Base-by-base conservation (phyloP, 2,329 filamentous ascomycete genomes). In the Ramularia endophylla region DNA sequence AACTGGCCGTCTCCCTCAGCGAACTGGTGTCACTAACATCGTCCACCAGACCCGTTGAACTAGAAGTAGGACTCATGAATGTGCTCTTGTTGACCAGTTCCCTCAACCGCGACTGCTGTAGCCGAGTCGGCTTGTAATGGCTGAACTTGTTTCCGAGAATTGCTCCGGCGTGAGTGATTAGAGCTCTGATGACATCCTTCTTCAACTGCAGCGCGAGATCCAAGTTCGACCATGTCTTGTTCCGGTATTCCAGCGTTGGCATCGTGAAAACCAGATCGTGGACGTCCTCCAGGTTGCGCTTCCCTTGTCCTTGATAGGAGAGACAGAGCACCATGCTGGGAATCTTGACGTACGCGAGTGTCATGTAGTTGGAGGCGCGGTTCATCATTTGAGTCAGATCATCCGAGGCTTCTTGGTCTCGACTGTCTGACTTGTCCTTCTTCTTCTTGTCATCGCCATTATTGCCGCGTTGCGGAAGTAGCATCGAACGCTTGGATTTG, bases 161-260 rank as follows among this genome's bases (percentile, higher is more conserved):
- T 43, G 92, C 88, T 27, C 92, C 92, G 0, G 90, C 89, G 60
- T 98, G 92, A 2, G 87, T 92, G 56, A 98, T 94, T 33, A 98
- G 74, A 0, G 92, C 90, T 58, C 88, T 86, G 60, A 95, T 87
- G 43, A 97, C 85, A 34, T 94, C 89, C 61, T 89, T 94, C 69
- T 98, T 97, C 40, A 98, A 74, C 11, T 88, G 85, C 35, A 97
- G 73, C 1, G 90, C 89, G 8, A 98, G 78, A 58, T 98, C 92
- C 5, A 98, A 76, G 62, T 97, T 98, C 5, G 88, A 95, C 92
- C 92, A 98, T 7, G 89, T 97, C 72, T 98, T 98, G 73, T 98
- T 98, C 50, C 87, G 81, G 69, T 95, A 97, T 63, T 98, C 92
- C 34, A 98, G 81, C 2, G 85, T 84, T 3, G 92, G 92, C 67